A percentile compares a stretch with the other conserved stretches of the same genome.
Evolutionary conservation across 768 basidiomycete species (phyloP).

Genomic region (Pleurotus sapidus): DNA sequence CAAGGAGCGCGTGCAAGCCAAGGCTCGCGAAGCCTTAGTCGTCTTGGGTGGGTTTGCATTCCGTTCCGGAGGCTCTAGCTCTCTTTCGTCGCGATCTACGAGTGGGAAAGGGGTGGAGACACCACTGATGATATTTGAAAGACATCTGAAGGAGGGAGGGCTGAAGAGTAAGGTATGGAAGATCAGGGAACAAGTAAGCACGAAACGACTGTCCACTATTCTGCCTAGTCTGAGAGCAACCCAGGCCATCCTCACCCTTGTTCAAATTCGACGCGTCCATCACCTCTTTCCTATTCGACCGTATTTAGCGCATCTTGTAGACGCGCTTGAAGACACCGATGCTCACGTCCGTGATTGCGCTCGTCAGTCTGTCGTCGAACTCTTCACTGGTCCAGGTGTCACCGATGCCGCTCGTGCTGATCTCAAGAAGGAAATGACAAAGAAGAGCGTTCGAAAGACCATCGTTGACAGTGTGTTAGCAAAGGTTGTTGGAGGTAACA

Average conservation of each 20-base stretch:
- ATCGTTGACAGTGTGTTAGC: constrained; percentile 79
- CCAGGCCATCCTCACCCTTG: constrained; percentile 64
- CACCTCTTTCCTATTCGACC: constrained; percentile 77
- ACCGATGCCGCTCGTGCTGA: constrained; percentile 88
- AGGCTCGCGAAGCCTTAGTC: constrained; percentile 76
- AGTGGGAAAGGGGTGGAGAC: constrained; percentile 66
- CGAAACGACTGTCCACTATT: too few relatives aligned
- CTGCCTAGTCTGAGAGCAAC: not conserved
- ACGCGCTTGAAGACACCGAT: constrained; percentile 87
- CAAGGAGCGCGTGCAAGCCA: constrained; percentile 67
- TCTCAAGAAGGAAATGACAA: constrained; percentile 87
- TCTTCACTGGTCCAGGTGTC: constrained; percentile 83
- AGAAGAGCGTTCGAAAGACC: constrained; percentile 82
- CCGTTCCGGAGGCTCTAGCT: constrained; percentile 45
- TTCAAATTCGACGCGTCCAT: constrained; percentile 68
- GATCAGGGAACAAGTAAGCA: constrained; percentile 79
- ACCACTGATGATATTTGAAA: constrained; percentile 68
- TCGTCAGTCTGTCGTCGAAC: constrained; percentile 71
- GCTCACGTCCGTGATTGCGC: constrained; percentile 87
- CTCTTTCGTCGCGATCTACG: constrained; percentile 42
- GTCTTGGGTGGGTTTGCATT: constrained; percentile 72
- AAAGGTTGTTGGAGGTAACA: constrained; percentile 51
- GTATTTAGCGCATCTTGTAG: constrained; percentile 78
- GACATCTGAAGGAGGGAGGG: constrained; percentile 67
- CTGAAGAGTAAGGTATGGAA: constrained; percentile 82